Conservation (phyloP, 805 yeast species). For the Scheffersomyces amazonensis region DNA sequence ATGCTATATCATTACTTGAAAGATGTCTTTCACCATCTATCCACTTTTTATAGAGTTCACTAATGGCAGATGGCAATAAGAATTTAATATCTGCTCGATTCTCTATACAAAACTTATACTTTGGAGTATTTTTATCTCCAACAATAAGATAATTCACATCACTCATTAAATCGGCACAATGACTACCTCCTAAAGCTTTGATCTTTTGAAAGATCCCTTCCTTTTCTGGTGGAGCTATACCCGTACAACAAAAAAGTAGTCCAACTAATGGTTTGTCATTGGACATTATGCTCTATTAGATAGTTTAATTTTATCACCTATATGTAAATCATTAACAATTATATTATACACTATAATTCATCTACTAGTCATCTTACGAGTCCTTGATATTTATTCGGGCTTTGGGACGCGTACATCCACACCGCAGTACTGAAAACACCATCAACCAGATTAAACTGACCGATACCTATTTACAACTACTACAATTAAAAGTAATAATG, state of each 20-base stretch:
- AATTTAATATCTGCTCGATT: conserved; percentile 57
- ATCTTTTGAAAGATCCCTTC: conserved; percentile 45
- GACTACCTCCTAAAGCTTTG: conserved; percentile 56
- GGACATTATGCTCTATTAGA: neutral
- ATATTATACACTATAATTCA: no score
- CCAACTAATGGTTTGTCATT: conserved; percentile 41
- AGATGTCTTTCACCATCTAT: conserved; percentile 42
- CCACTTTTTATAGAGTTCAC: conserved; percentile 50
- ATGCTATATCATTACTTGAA: conserved; percentile 13
- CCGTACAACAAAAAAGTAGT: conserved; percentile 56
- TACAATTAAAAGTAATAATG: no score
- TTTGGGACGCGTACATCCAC: no score
- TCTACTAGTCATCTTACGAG: no score
- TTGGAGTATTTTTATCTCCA: conserved; percentile 56
- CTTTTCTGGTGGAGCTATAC: conserved; percentile 39
- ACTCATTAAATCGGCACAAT: conserved; percentile 55
- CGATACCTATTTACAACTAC: no score
- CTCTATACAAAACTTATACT: conserved; percentile 49
- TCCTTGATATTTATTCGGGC: no score
- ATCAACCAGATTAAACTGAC: no score
- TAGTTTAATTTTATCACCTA: no score
- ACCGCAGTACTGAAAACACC: no score
- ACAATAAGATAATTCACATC: conserved; percentile 59
- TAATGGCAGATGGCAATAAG: conserved; percentile 45
- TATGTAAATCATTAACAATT: no score